Evolutionary conservation across 768 basidiomycete genomes (phyloP).

Genomic region (Boletus huronensis): DNA sequence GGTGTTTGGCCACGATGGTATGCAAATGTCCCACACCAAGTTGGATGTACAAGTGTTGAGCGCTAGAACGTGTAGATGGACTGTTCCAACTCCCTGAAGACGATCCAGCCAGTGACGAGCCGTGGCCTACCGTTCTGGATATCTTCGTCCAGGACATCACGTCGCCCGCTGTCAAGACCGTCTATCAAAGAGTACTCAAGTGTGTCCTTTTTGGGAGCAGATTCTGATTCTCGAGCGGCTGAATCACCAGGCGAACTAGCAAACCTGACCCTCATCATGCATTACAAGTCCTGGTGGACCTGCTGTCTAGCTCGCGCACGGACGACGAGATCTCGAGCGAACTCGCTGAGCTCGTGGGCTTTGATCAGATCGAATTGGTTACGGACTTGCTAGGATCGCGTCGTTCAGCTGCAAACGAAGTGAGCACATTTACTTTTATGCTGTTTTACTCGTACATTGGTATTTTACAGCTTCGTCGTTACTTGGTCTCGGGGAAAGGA

Average conservation of each 20-base stretch:
- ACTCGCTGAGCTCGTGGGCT: conserved; percentile 77
- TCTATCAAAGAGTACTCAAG: conserved; percentile 15
- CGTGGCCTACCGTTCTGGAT: conserved; percentile 34
- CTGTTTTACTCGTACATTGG: neutral
- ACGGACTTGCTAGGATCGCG: conserved; percentile 67
- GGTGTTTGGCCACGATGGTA: conserved; percentile 16
- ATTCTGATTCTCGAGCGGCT: neutral
- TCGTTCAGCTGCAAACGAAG: conserved; percentile 44
- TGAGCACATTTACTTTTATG: conserved; percentile 25
- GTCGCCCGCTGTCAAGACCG: neutral
- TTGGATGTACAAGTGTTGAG: conserved; percentile 2
- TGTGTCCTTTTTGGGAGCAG: conserved; percentile 3
- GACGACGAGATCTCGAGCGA: conserved; percentile 77
- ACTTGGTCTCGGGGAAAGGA: neutral
- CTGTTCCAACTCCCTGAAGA: conserved; percentile 6
- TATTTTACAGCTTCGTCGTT: conserved; percentile 16
- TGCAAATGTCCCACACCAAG: neutral
- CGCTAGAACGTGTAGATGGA: conserved; percentile 12
- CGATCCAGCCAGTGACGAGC: conserved; percentile 12
- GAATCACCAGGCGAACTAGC: conserved; percentile 13
- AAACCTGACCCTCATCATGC: conserved; percentile 6
- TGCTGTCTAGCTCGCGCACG: conserved; percentile 47
- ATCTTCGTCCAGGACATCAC: conserved; percentile 17
- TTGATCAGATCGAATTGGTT: conserved; percentile 77
- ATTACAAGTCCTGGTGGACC: conserved; percentile 24